Conservation (phyloP, 768 basidiomycete species). For the Infundibulicybe gibba region DNA sequence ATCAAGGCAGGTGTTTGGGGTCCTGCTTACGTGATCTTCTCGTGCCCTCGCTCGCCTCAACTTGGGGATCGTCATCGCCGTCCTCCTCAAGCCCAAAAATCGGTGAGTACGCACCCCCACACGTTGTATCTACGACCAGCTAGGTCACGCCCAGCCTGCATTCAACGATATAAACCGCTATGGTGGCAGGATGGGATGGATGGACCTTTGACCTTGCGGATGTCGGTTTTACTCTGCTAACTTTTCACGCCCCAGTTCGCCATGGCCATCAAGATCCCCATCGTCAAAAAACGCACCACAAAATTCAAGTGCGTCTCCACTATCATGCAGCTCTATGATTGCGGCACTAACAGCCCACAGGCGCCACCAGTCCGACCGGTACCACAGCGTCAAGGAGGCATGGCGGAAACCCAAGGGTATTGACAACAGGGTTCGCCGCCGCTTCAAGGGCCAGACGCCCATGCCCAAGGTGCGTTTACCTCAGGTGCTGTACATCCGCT, state of each 20-base stretch:
- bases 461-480: constrained; percentile 91
- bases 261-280: constrained; percentile 52
- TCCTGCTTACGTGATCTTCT: constrained; percentile 24
- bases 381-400: constrained; percentile 94
- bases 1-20: constrained; percentile 8
- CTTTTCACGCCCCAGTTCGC: constrained; percentile 23
- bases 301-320: constrained; percentile 78
- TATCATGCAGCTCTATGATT: constrained; percentile 3
- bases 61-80: constrained; percentile 30
- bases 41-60: constrained; percentile 8
- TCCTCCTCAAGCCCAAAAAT: constrained; percentile 46
- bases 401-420: constrained; percentile 99
- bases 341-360: constrained; percentile 31
- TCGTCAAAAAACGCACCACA: constrained; percentile 97
- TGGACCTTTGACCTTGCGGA: constrained; percentile 22
- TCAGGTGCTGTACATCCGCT: background rate
- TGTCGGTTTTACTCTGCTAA: constrained; percentile 21
- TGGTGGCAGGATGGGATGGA: constrained; percentile 5
- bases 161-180: background rate
- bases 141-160: no score
- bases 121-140: constrained; percentile 11
- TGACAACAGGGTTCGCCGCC: constrained; percentile 94
- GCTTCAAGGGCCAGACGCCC: constrained; percentile 92
- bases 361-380: constrained; percentile 99
- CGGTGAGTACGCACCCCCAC: constrained; percentile 41